Base-by-base conservation (phyloP, 2,329 filamentous ascomycete species). In the Beauveria pseudobassiana region DNA sequence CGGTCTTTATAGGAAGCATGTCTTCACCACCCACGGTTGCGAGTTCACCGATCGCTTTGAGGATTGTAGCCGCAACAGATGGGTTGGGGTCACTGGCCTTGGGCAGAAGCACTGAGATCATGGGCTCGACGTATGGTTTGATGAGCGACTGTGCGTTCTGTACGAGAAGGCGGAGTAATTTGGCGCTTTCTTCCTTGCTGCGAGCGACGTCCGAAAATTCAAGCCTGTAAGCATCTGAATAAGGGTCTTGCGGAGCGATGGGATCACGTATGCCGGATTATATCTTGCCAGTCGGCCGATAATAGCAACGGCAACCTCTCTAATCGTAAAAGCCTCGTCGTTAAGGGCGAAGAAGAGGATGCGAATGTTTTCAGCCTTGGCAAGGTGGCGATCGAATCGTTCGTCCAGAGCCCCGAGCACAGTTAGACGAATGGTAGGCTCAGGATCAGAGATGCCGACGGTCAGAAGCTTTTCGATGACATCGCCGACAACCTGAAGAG, bases 191-290 rank as follows among this genome's bases (percentile, higher is more conserved):
- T 75, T 98, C 93, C 74, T 98, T 98, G 75, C 93, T 96, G 52
- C 91, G 86, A 8, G 93, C 84, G 57, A 93, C 95, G 72, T 96
- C 96, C 7, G 95, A 96, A 69, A 97, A 98, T 68, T 96, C 93
- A 24, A 99, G 88, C 69, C 93, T 0, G 95, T 99, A 64, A 99
- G 82, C 74, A 99, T 87, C 74, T 99, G 96, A 63, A 99, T 93
- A 28, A 99, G 84, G 6, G 96, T 89, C 75, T 99, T 99, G 65
- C 95, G 89, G 45, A 99, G 76, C 0, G 95, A 96, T 1, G 96
- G 95, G 69, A 99, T 96, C 67, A 99, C 93, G 74, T 99, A 99
- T 62, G 96, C 96, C 1, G 95, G 96, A 66, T 99, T 99, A 66
- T 92, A 88, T 58, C 86, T 84, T 0, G 95, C 96, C 62, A 99